A percentile compares a stretch with the other conserved stretches of the same genome.
Conservation (phyloP, 2,329 filamentous ascomycete genomes). For the Monilinia aucupariae region DNA sequence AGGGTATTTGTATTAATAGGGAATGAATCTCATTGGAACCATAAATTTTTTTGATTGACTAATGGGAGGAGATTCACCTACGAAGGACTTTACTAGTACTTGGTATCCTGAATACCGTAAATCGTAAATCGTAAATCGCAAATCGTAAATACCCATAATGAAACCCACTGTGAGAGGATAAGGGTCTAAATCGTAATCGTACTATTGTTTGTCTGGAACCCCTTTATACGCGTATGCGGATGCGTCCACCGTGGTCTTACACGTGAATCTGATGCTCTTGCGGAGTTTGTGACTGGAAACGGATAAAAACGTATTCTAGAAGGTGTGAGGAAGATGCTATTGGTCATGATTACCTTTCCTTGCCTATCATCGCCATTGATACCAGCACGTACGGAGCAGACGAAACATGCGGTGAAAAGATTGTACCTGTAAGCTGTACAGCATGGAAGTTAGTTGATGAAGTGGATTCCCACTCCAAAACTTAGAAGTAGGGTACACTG, state of each 20-base stretch:
- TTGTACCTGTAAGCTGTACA: too few relatives aligned
- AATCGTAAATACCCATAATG: too few relatives aligned
- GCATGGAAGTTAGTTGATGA: not conserved
- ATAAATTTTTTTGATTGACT: constrained; percentile 13
- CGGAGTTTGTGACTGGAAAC: not conserved
- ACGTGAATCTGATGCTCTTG: not conserved
- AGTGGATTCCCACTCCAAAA: not conserved
- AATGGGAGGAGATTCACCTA: not conserved
- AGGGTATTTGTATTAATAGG: not conserved
- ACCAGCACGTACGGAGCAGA: too few relatives aligned
- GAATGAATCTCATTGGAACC: not conserved
- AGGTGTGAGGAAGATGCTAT: not conserved
- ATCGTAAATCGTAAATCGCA: too few relatives aligned
- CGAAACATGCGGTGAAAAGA: not conserved
- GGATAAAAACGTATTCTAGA: not conserved
- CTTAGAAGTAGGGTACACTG: too few relatives aligned
- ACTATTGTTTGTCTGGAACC: not conserved
- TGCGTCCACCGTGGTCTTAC: not conserved
- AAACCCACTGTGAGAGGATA: constrained; percentile 3
- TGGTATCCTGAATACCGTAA: not conserved
- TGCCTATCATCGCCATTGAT: too few relatives aligned
- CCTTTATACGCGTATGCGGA: constrained; percentile 1
- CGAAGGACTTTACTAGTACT: too few relatives aligned
- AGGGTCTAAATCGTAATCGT: not conserved
- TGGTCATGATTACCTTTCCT: not conserved